A percentile compares a stretch with the other conserved stretches of the same genome.
Conservation (phyloP, 2,329 filamentous ascomycete species). For the Penicillium freii region DNA sequence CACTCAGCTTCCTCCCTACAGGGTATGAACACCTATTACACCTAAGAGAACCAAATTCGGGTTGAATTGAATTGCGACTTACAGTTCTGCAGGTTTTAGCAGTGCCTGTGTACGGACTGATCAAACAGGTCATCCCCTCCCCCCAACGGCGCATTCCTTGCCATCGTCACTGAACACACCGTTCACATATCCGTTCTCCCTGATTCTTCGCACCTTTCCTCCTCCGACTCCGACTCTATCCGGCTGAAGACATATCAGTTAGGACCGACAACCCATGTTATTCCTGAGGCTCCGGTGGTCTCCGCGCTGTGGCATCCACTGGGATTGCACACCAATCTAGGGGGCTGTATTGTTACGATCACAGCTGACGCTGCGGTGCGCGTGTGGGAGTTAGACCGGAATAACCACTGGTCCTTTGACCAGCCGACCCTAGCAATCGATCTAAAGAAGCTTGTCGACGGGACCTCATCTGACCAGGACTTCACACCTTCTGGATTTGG, state of each 20-base stretch:
- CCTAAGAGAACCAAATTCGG: background rate
- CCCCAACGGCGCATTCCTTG: conserved; percentile 76
- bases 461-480: conserved; percentile 76
- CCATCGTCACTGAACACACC: conserved; percentile 82
- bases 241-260: conserved; percentile 85
- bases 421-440: conserved; percentile 80
- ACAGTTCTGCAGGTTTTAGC: conserved; percentile 62
- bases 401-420: conserved; percentile 84
- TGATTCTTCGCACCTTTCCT: conserved; percentile 71
- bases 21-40: conserved; percentile 24
- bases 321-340: conserved; percentile 63
- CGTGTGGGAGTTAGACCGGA: conserved; percentile 83
- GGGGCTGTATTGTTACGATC: conserved; percentile 79
- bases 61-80: conserved; percentile 4
- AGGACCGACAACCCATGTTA: conserved; percentile 88
- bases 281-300: conserved; percentile 75
- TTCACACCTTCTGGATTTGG: conserved; percentile 72
- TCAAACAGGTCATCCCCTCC: conserved; percentile 80
- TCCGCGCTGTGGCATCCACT: conserved; percentile 91
- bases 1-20: conserved; percentile 37
- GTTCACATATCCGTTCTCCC: conserved; percentile 85
- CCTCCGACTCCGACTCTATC: conserved; percentile 65
- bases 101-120: conserved; percentile 74
- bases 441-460: conserved; percentile 82
- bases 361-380: conserved; percentile 85